phyloP scores from a whole-genome alignment of 805 yeast genomes.

The Pachysolen tannophilus region DNA sequence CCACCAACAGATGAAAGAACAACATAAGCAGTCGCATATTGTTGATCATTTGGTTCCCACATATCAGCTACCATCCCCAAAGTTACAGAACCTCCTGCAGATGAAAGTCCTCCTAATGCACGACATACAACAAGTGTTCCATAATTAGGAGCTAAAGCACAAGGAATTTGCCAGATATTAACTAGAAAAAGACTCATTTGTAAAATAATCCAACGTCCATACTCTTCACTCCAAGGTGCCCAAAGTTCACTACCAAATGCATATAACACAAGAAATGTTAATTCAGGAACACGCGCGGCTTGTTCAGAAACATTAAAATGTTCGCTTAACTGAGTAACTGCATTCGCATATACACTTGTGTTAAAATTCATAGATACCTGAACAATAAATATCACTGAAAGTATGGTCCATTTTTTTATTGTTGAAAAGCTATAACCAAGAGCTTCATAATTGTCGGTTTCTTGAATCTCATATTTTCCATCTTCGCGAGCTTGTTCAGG shows the following conservation, averaged over 20 bases:
- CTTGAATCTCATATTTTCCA: constrained; percentile 11
- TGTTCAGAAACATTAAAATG: constrained; percentile 18
- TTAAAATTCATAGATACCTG: constrained; percentile 35
- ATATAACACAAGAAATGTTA: constrained; percentile 24
- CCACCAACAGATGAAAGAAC: constrained; percentile 27
- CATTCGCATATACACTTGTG: constrained; percentile 21
- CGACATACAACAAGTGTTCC: constrained; percentile 20
- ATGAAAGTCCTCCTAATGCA: constrained; percentile 23
- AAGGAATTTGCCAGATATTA: constrained; percentile 25
- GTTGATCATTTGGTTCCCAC: constrained; percentile 26
- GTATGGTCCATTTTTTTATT: constrained; percentile 26
- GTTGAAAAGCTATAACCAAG: constrained; percentile 26
- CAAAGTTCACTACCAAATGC: constrained; percentile 27
- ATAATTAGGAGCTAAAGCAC: constrained; percentile 24
- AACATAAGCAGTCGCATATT: constrained; percentile 25
- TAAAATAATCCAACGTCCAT: constrained; percentile 27
- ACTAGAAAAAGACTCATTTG: constrained; percentile 22
- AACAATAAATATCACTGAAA: constrained; percentile 28
- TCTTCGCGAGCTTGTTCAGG: no score
- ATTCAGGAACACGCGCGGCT: constrained; percentile 20
- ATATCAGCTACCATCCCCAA: constrained; percentile 27
- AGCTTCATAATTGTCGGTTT: constrained; percentile 27
- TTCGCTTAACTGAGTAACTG: constrained; percentile 17
- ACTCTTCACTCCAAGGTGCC: constrained; percentile 30
- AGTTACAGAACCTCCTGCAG: constrained; percentile 28